Percentiles rank a stretch among this genome's conserved stretches.
These are phyloP conservation scores for Tephrocybe sp. DNA, from an alignment of 768 basidiomycete species.

Conservation along the genomic window DNA sequence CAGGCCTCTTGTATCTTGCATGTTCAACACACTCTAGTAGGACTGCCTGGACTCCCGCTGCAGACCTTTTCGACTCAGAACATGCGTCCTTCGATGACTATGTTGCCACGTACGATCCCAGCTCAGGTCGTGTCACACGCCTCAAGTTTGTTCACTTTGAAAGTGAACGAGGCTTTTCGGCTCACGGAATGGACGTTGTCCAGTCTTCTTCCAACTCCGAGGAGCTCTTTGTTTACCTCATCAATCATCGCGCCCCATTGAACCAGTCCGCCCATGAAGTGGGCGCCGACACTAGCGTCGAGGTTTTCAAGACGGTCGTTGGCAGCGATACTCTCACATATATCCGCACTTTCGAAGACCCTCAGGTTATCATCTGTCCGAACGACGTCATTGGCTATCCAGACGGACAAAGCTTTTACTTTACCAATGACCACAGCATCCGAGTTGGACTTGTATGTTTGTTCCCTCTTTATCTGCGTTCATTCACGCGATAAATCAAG, in stretches of 20 bases:
- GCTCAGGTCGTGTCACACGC: slow-evolving; percentile 41
- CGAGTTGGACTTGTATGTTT: slow-evolving; percentile 55
- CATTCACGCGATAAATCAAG: neutral
- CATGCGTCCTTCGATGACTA: slow-evolving; percentile 46
- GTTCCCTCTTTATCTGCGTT: neutral
- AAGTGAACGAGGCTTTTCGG: slow-evolving; percentile 43
- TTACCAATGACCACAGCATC: slow-evolving; percentile 65
- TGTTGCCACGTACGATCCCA: slow-evolving; percentile 59
- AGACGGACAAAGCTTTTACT: slow-evolving; percentile 64
- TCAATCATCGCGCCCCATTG: slow-evolving; percentile 66
- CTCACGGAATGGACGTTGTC: slow-evolving; percentile 73
- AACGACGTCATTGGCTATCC: slow-evolving; percentile 71
- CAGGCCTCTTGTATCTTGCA: slow-evolving; percentile 60
- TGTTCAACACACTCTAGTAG: slow-evolving; percentile 55
- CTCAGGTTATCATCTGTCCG: slow-evolving; percentile 53
- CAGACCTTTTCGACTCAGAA: slow-evolving; percentile 31
- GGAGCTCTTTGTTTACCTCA: slow-evolving; percentile 62
- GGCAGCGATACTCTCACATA: slow-evolving; percentile 47
- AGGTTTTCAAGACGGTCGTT: slow-evolving; percentile 60
- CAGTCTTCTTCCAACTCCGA: slow-evolving; percentile 45
- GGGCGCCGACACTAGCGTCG: slow-evolving; percentile 74
- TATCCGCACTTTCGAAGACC: slow-evolving; percentile 57
- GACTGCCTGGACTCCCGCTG: slow-evolving; percentile 51
- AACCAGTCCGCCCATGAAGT: slow-evolving; percentile 34
- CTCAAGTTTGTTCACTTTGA: slow-evolving; percentile 42